Evolutionary conservation across 108 stramenopile species (phyloP).

Genomic region (Schizochytrium sp.): DNA sequence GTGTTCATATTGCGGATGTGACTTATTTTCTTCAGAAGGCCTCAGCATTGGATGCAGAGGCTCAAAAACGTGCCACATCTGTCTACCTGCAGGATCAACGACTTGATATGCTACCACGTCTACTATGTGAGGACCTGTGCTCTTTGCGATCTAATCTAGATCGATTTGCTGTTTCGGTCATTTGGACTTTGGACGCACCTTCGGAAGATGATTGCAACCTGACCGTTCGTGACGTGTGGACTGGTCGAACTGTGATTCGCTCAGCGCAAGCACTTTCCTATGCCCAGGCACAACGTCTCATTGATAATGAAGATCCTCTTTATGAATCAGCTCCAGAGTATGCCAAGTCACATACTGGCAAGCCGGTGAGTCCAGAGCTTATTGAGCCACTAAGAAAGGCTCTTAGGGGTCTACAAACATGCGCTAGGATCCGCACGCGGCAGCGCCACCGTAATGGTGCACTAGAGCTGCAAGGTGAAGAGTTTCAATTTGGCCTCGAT

Average conservation of each 20-base stretch:
- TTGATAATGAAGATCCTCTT: conserved; percentile 83
- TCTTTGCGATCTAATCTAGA: conserved; percentile 92
- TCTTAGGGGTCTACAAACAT: not conserved
- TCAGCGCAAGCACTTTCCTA: conserved; percentile 94
- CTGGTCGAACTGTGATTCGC: conserved; percentile 92
- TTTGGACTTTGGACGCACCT: conserved; percentile 88
- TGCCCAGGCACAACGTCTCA: conserved; percentile 92
- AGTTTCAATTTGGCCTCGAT: conserved; percentile 79
- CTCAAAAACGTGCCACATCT: conserved; percentile 92
- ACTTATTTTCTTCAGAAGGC: conserved; percentile 95
- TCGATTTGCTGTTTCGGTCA: conserved; percentile 80
- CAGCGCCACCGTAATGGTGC: conserved; percentile 17
- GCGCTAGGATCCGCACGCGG: not conserved
- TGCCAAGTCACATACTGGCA: conserved; percentile 27
- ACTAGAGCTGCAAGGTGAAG: conserved; percentile 67
- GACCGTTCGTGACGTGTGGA: conserved; percentile 87
- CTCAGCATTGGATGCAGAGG: conserved; percentile 93
- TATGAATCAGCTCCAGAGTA: conserved; percentile 78
- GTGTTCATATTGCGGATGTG: conserved; percentile 99
- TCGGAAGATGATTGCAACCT: conserved; percentile 89
- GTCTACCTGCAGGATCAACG: conserved; percentile 97
- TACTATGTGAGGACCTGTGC: conserved; percentile 94
- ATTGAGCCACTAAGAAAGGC: conserved; percentile 74
- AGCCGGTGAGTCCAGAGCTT: not conserved
- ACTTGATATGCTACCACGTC: conserved; percentile 95